These are phyloP conservation scores for Nigrograna mackinnonii DNA, from an alignment of 2,329 filamentous ascomycete genomes.

Conservation along the genomic window DNA sequence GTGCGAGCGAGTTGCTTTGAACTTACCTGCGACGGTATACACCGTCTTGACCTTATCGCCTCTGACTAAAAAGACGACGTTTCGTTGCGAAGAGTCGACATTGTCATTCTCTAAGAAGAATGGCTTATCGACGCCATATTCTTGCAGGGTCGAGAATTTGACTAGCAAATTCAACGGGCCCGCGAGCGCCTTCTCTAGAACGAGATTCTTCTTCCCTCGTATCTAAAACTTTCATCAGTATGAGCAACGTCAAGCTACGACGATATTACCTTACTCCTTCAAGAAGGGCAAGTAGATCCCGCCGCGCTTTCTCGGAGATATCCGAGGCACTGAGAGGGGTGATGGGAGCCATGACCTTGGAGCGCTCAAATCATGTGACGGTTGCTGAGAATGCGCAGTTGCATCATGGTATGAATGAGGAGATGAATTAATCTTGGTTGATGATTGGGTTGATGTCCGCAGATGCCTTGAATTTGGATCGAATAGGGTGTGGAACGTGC, in stretches of 20 bases:
- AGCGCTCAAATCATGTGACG: neutral
- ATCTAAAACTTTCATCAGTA: constrained; percentile 63
- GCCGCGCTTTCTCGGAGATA: constrained; percentile 79
- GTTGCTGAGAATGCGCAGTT: neutral
- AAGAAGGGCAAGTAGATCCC: constrained; percentile 86
- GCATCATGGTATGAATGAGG: constrained; percentile 3
- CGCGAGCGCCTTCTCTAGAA: constrained; percentile 88
- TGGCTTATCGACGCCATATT: constrained; percentile 97
- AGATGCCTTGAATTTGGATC: too few species aligned
- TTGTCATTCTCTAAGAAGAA: constrained; percentile 97
- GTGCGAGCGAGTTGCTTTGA: neutral
- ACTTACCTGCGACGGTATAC: constrained; percentile 81
- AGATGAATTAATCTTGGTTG: constrained; percentile 1
- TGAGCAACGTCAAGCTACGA: constrained; percentile 23
- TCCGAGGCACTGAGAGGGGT: constrained; percentile 73
- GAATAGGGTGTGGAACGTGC: too few species aligned
- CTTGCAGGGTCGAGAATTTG: constrained; percentile 92
- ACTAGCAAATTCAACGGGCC: constrained; percentile 89
- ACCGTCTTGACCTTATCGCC: constrained; percentile 87
- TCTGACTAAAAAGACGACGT: constrained; percentile 90
- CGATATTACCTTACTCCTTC: constrained; percentile 80
- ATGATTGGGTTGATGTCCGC: neutral
- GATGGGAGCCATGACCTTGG: constrained; percentile 68
- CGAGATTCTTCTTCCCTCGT: constrained; percentile 96
- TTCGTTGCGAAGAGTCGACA: constrained; percentile 90